Evolutionary conservation across 495 filamentous ascomycete species (phyloP).

Genomic region (Aspergillus haitiensis): DNA sequence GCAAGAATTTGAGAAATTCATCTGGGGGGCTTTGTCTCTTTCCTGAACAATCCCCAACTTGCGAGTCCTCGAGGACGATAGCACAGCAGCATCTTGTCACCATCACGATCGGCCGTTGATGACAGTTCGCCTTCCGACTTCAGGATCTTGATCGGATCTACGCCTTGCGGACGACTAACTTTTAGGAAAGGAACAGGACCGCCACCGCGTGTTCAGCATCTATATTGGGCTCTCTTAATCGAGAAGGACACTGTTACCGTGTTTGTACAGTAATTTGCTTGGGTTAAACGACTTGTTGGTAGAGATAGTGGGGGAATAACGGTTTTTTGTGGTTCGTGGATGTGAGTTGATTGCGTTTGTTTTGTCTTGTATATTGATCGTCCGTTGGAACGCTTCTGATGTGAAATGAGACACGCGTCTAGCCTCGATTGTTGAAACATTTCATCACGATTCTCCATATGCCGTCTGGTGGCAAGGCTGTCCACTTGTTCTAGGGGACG

Average conservation of each 20-base stretch:
- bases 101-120: not conserved
- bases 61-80: not conserved
- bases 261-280: too few relatives aligned
- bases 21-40: not conserved
- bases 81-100: not conserved
- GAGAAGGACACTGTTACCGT: too few relatives aligned
- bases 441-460: conserved; percentile 9
- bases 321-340: not conserved
- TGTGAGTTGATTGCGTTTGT: not conserved
- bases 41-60: not conserved
- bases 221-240: not conserved
- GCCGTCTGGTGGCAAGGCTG: not conserved
- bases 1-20: conserved; percentile 3
- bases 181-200: not conserved
- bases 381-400: too few relatives aligned
- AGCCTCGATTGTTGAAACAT: not conserved
- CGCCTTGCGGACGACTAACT: conserved; percentile 10
- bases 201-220: not conserved
- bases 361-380: not conserved
- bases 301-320: too few relatives aligned
- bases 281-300: too few relatives aligned
- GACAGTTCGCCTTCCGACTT: not conserved
- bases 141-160: conserved; percentile 1
- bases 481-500: conserved; percentile 16
- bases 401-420: not conserved